Base-by-base conservation (phyloP, 148 eudicot species). In the Polygonum maritimum region DNA sequence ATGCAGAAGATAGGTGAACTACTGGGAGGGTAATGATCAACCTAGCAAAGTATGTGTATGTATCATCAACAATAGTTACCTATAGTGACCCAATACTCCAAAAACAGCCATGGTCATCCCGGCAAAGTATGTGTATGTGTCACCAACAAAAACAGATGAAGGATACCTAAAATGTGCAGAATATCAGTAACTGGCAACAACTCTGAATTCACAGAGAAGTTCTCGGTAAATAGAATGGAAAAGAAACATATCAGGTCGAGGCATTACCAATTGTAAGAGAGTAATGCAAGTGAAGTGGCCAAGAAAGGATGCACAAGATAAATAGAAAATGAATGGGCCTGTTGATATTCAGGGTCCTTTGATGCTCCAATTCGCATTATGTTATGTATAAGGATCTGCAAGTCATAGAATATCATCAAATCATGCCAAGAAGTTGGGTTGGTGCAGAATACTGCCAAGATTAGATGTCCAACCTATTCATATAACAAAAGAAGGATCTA, bases 251-350 rank as follows among this genome's bases (percentile, higher is more conserved):
- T n/a, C 15, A 45, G 4, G 21, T 19, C 11, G 26, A 47, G 74
- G 41, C 5, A 72, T 69, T 93, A 94, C 98, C 98, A 95, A 88
- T 92, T 95, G 87, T 73, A 90, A 70, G 97, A 90, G 76, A 95
- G 88, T 76, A 95, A 85, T 33, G 92, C 97, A 83, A 95, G 84
- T 74, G 98, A 95, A 77, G 98, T 92, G 15, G 98, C 94, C 78
- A 92, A 80, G 63, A 92, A 84, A 69, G 98, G 98, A 76, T 95
- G 98, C 71, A 83, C 84, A 74, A 95, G 97, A 84, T 95, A 95
- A 80, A 95, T 89, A 70, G 98, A 95, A 86, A 95, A 95, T 75
- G 96, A 97, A 84, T 95, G 98, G 73, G 98, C 97, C 82, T 92
- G 98, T 78, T 92, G 89, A 82, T 89, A 81, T 74, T 92, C 97